These are phyloP conservation scores for Ogataea parapolymorpha DNA, from an alignment of 805 yeast species.

Conservation along the genomic window DNA sequence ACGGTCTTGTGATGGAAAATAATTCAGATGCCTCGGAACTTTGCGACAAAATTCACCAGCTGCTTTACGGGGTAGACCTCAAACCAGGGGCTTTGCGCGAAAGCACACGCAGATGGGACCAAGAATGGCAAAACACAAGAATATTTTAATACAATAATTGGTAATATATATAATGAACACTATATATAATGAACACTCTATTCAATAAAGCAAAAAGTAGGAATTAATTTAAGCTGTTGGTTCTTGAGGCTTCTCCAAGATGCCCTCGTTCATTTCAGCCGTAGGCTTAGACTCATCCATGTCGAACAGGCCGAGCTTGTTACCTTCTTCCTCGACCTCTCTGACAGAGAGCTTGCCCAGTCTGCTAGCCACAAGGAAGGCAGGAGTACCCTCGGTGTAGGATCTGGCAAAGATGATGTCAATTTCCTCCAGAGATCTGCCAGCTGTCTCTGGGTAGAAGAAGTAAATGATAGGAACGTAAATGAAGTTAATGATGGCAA, in stretches of 20 bases:
- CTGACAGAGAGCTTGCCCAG: constrained; percentile 55
- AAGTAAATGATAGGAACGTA: constrained; percentile 63
- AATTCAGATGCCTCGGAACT: constrained; percentile 40
- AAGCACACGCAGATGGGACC: constrained; percentile 67
- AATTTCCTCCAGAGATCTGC: constrained; percentile 71
- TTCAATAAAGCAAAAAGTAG: constrained; percentile 1
- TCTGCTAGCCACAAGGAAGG: constrained; percentile 61
- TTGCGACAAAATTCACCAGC: constrained; percentile 34
- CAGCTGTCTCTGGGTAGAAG: constrained; percentile 76
- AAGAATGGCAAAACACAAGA: constrained; percentile 52
- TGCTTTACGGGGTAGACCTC: constrained; percentile 37
- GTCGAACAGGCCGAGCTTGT: constrained; percentile 48
- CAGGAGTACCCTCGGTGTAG: constrained; percentile 49
- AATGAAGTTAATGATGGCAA: constrained; percentile 58
- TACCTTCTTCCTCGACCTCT: constrained; percentile 61
- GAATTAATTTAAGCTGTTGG: constrained; percentile 2
- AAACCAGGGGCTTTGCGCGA: constrained; percentile 73
- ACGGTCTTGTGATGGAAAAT: constrained; percentile 59
- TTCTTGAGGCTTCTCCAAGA: constrained; percentile 3
- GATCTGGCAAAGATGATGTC: constrained; percentile 69
- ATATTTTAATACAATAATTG: not conserved
- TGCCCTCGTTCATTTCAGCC: constrained; percentile 13
- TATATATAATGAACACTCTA: not conserved
- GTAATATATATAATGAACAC: not conserved
- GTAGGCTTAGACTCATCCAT: constrained; percentile 18